Evolutionary conservation across 192 early-diverging fungal genomes (phyloP).

Genomic region (Backusella morwellensis): DNA sequence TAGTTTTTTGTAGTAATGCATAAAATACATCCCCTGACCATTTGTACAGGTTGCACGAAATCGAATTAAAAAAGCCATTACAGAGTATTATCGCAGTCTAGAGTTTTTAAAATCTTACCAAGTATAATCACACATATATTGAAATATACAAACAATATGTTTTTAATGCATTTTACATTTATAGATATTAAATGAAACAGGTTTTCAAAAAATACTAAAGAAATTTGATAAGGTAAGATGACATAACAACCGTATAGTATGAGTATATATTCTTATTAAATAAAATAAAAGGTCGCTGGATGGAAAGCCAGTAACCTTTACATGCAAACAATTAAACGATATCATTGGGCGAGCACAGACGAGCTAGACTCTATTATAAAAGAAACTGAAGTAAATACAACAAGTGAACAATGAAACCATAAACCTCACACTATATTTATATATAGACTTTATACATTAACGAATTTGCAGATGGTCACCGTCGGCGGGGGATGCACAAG

Average conservation of each 20-base stretch:
- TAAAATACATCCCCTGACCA: neutral
- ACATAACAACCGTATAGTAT: neutral
- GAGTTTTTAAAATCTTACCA: constrained; percentile 70
- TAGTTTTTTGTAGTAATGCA: neutral
- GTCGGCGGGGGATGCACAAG: constrained; percentile 66
- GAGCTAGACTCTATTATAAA: constrained; percentile 51
- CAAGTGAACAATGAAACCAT: neutral
- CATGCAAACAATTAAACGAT: constrained; percentile 44
- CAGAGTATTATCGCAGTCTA: constrained; percentile 71
- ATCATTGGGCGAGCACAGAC: constrained; percentile 59
- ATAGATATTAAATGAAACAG: constrained; percentile 53
- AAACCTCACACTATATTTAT: neutral
- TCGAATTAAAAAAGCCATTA: constrained; percentile 64
- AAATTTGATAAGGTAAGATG: constrained; percentile 63
- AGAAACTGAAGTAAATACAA: constrained; percentile 55
- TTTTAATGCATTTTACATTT: neutral
- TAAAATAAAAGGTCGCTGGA: constrained; percentile 42
- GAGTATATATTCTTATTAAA: neutral
- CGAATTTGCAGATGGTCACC: constrained; percentile 62
- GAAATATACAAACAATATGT: neutral
- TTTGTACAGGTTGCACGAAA: neutral
- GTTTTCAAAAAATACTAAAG: constrained; percentile 69
- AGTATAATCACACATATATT: constrained; percentile 24
- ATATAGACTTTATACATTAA: constrained; percentile 55
- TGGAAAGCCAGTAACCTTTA: constrained; percentile 48